Evolutionary conservation across 2,329 filamentous ascomycete species (phyloP), one percentile per base, ranked within the genome.

Genomic region (Ophiosphaerella herpotricha): DNA sequence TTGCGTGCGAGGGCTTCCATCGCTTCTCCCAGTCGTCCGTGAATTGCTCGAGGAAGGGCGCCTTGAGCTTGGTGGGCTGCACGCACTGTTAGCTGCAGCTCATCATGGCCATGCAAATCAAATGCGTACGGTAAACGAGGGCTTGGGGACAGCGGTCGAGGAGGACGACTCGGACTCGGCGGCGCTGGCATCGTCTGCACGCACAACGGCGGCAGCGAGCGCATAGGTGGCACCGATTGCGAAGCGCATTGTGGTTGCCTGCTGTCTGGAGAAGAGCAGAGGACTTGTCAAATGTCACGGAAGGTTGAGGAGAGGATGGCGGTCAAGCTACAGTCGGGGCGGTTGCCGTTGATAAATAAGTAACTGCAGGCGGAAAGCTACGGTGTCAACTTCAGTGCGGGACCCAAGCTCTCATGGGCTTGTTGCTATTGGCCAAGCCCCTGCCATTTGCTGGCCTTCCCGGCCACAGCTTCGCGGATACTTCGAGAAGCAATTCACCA

Each of bases 41-140:
- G 82, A 99, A 99, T 78, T 99, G 94, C 82, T 99, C 94, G 60
- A 97, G 80, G 85, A 99, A 99, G 54, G 91, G 90, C 63, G 88
- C 94, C 80, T 97, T 94, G 70, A 97, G 75, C 57, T 80, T 83
- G 61, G 91, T 90, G 52, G 94, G 92, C 93, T 99, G 70, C n/a
- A 18, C 16, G 9, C 11, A 8, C 13, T 39, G 58, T 72, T 50
- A 71, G 64, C 14, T 46, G 14, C 14, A 12, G 13, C 23, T 12
- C 3, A 29, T 11, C 9, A n/a, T 12, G 34, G 33, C 4, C 4
- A 3, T 9, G 14, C 18, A 26, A 24, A 26, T 23, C 54, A 23
- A 44, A 18, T 37, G 82, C 91, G 80, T 82, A 96, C 92, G 60
- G 91, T 96, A 73, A 97, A 97, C 49, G 85, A 89, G 39, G 93